A percentile compares a stretch with the other conserved stretches of the same genome.
Conservation (phyloP, 2,329 filamentous ascomycete species). For the Pseudogymnoascus sp. region DNA sequence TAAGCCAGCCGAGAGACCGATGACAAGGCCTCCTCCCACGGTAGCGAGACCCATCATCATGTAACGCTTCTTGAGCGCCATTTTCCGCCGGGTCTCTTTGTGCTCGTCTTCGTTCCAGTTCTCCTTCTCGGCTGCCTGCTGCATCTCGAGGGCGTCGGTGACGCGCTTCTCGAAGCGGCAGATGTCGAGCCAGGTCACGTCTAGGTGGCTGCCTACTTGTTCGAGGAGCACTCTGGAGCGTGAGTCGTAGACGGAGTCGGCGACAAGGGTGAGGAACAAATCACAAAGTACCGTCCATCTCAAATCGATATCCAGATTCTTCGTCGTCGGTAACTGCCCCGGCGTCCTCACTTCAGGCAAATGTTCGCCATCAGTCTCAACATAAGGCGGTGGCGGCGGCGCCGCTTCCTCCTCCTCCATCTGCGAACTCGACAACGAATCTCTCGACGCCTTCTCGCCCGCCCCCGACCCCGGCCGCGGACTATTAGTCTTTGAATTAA, state of each 20-base stretch:
- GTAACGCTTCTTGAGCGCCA: conserved; percentile 73
- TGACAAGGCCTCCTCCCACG: conserved; percentile 88
- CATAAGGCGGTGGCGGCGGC: conserved; percentile 51
- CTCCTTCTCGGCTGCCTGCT: conserved; percentile 86
- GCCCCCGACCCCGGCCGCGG: conserved; percentile 25
- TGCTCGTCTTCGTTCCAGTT: conserved; percentile 97
- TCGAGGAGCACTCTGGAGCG: conserved; percentile 81
- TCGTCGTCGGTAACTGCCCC: conserved; percentile 70
- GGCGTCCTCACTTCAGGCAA: conserved; percentile 74
- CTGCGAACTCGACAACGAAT: conserved; percentile 7
- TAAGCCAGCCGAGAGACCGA: conserved; percentile 86
- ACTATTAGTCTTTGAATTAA: conserved; percentile 20
- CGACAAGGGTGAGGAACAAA: conserved; percentile 88
- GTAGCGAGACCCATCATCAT: conserved; percentile 96
- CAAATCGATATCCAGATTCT: conserved; percentile 89
- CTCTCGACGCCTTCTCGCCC: background rate
- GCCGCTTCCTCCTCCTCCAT: conserved; percentile 40
- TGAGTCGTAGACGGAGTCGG: conserved; percentile 89
- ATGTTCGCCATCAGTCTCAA: conserved; percentile 59
- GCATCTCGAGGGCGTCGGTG: conserved; percentile 95
- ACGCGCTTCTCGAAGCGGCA: conserved; percentile 95
- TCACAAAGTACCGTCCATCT: conserved; percentile 97
- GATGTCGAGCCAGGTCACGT: conserved; percentile 85
- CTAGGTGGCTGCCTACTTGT: conserved; percentile 69
- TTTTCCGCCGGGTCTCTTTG: conserved; percentile 76